Evolutionary conservation across 164 flowering plant genomes (phyloP).

Genomic region (Warburgia ugandensis): DNA sequence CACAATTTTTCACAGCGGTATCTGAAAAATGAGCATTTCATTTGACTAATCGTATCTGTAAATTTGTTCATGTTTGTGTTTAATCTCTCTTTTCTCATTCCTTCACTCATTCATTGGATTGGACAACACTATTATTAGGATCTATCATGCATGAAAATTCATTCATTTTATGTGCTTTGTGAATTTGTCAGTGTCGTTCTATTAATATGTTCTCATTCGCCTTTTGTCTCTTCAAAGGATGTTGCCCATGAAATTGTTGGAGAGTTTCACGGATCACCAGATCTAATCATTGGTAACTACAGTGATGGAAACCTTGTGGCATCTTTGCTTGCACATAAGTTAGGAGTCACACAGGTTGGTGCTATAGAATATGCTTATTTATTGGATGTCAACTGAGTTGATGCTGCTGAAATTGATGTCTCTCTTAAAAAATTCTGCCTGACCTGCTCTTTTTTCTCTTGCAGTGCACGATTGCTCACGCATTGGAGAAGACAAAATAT

Average conservation of each 20-base stretch:
- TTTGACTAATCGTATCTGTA: too few species aligned
- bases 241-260: conserved; percentile 71
- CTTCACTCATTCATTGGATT: too few species aligned
- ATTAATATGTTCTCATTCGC: background rate
- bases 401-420: too few species aligned
- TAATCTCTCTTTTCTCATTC: too few species aligned
- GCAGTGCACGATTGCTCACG: conserved; percentile 99
- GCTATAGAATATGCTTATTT: background rate
- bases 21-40: too few species aligned
- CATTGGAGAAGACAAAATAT: conserved; percentile 96
- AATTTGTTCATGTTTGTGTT: too few species aligned
- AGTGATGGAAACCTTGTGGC: conserved; percentile 99
- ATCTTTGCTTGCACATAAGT: conserved; percentile 77
- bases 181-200: background rate
- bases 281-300: conserved; percentile 92
- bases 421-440: too few species aligned
- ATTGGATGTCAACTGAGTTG: too few species aligned
- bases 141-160: too few species aligned
- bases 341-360: conserved; percentile 90
- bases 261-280: conserved; percentile 86
- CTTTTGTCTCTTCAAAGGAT: conserved; percentile 42
- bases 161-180: background rate
- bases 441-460: conserved; percentile 6
- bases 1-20: too few species aligned
- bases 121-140: too few species aligned